These are phyloP conservation scores for Sequoiadendron giganteum DNA, from an alignment of 75 land plant species.

Conservation along the genomic window DNA sequence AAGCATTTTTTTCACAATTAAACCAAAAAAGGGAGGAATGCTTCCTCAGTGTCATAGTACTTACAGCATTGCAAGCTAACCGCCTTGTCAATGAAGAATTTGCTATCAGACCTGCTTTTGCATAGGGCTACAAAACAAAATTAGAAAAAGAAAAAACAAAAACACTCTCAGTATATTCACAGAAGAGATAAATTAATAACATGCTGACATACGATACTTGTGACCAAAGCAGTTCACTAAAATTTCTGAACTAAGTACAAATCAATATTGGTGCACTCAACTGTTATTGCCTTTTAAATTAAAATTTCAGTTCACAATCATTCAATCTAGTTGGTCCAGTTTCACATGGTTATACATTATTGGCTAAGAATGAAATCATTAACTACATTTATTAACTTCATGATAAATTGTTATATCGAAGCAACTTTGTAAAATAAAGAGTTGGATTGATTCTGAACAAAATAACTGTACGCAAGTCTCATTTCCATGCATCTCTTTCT, in stretches of 20 bases:
- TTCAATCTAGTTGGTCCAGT: not conserved
- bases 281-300: not conserved
- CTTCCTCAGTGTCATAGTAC: slow-evolving; percentile 20
- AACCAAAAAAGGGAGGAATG: not conserved
- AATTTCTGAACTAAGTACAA: not conserved
- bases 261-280: not conserved
- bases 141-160: no score
- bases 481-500: not conserved
- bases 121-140: slow-evolving; percentile 41
- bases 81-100: slow-evolving; percentile 38
- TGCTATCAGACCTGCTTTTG: slow-evolving; percentile 49
- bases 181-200: not conserved
- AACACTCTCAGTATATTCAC: not conserved
- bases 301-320: not conserved
- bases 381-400: not conserved
- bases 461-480: not conserved
- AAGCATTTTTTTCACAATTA: not conserved
- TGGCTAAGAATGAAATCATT: not conserved
- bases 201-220: not conserved
- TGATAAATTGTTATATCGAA: not conserved
- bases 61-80: slow-evolving; percentile 62
- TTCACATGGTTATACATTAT: not conserved
- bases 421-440: not conserved
- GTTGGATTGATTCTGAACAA: not conserved
- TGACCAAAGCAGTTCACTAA: not conserved